A percentile compares a stretch with the other conserved stretches of the same genome.
These are phyloP conservation scores for Melocanna baccifera DNA, from an alignment of 176 grass and related monocot species.

Conservation along the genomic window DNA sequence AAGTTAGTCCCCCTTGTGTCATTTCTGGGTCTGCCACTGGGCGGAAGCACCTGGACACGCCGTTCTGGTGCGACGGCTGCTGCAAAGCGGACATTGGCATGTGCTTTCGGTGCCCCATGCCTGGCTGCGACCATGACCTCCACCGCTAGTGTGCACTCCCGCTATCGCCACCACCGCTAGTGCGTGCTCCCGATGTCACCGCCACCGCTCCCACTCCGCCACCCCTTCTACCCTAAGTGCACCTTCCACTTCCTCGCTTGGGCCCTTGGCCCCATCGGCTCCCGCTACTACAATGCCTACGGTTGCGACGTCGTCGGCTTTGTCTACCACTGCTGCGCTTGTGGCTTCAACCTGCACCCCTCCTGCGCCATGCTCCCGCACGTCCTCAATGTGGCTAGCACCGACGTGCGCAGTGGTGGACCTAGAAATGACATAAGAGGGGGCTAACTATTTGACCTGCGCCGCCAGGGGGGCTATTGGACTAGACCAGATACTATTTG, in stretches of 20 bases:
- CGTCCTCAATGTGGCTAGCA: conserved; percentile 49
- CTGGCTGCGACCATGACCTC: conserved; percentile 75
- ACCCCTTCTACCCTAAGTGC: conserved; percentile 86
- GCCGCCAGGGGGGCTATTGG: no score
- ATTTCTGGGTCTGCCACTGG: not conserved
- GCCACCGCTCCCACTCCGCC: conserved; percentile 56
- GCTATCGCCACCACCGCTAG: conserved; percentile 21
- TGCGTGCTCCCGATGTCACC: no score
- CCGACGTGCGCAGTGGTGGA: not conserved
- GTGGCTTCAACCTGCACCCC: conserved; percentile 88
- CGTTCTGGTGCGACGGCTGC: conserved; percentile 94
- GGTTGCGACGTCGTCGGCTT: conserved; percentile 68
- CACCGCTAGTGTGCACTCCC: conserved; percentile 80
- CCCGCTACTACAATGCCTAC: conserved; percentile 87
- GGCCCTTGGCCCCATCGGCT: not conserved
- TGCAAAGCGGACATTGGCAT: conserved; percentile 73
- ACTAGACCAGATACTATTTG: no score
- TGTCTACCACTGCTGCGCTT: conserved; percentile 78
- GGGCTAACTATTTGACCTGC: no score
- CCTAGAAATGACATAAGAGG: no score
- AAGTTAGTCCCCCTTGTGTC: no score
- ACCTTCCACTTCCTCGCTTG: conserved; percentile 69
- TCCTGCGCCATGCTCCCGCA: conserved; percentile 84
- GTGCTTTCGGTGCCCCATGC: conserved; percentile 54
- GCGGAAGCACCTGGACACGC: conserved; percentile 64